Percentiles rank a stretch among this genome's conserved stretches.
Evolutionary conservation across 257 asterid species (phyloP).

Genomic region (Ehretia macrophylla): DNA sequence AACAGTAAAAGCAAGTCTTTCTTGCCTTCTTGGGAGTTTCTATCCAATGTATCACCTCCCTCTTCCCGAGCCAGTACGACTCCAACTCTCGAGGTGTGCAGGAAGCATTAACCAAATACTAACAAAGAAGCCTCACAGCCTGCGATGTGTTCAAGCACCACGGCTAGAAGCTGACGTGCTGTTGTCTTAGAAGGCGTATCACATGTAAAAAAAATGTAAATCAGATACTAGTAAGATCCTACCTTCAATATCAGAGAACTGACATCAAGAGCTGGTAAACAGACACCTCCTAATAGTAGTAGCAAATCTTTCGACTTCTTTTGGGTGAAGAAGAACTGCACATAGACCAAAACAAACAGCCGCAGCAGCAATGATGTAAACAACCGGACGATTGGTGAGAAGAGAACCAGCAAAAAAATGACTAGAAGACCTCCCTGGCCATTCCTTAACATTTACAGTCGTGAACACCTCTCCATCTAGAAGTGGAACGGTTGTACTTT

Average conservation of each 20-base stretch:
- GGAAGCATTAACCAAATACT: no score
- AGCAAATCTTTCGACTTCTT: slow-evolving; percentile 42
- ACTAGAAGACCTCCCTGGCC: slow-evolving; percentile 33
- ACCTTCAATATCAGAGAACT: slow-evolving; percentile 1
- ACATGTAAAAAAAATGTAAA: no score
- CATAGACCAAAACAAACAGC: slow-evolving; percentile 75
- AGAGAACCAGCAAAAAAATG: slow-evolving; percentile 23
- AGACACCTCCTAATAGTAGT: slow-evolving; percentile 59
- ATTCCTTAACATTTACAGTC: slow-evolving; percentile 35
- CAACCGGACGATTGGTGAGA: slow-evolving; percentile 41
- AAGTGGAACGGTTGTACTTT: slow-evolving; percentile 48
- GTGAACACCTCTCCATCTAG: slow-evolving; percentile 44
- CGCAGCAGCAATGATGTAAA: slow-evolving; percentile 35
- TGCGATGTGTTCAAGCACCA: no score
- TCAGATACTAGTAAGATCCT: not conserved
- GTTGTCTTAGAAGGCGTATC: no score
- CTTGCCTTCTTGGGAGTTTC: no score
- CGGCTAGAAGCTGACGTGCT: not conserved
- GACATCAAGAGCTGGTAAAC: slow-evolving; percentile 30
- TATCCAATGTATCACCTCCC: no score
- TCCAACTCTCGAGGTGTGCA: no score
- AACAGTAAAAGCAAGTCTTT: no score
- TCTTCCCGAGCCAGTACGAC: no score
- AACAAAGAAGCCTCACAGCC: no score
- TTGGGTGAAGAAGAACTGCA: slow-evolving; percentile 62